Percentiles rank a stretch among this genome's conserved stretches.
These are phyloP conservation scores for Trichosporon asahii DNA, from an alignment of 1,284 basidiomycete species.

Conservation along the genomic window DNA sequence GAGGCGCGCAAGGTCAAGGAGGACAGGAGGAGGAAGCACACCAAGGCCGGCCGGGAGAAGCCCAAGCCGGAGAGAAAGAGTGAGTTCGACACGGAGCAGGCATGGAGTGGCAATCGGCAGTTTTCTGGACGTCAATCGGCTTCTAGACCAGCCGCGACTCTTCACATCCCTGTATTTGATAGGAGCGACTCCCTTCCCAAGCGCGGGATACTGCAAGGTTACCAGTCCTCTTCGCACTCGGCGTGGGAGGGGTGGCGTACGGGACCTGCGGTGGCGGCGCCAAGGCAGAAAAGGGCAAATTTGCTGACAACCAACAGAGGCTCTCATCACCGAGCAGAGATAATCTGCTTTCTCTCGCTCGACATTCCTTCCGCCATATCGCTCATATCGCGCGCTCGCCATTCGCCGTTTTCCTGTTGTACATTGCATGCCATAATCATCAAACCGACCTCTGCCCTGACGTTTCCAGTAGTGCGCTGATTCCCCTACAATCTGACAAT, in stretches of 20 bases:
- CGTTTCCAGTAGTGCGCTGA: not conserved
- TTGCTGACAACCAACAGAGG: slow-evolving; percentile 48
- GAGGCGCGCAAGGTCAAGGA: slow-evolving; percentile 88
- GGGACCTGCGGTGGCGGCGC: slow-evolving; percentile 1
- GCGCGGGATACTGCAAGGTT: not conserved
- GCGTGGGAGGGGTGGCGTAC: not conserved
- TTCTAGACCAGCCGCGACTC: not conserved
- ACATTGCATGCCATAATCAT: slow-evolving; percentile 26
- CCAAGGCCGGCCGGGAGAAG: slow-evolving; percentile 76
- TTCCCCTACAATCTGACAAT: not conserved
- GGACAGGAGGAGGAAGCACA: slow-evolving; percentile 83
- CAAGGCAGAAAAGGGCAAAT: not conserved
- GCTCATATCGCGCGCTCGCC: not conserved
- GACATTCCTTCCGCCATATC: not conserved
- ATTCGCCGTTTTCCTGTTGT: slow-evolving; percentile 19
- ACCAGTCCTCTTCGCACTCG: too few relatives aligned
- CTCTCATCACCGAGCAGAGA: slow-evolving; percentile 73
- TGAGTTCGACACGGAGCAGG: slow-evolving; percentile 29
- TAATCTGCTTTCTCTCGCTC: slow-evolving; percentile 32
- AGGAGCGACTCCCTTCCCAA: not conserved
- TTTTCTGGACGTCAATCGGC: not conserved
- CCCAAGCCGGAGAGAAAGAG: slow-evolving; percentile 88
- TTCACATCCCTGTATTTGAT: not conserved
- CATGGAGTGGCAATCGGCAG: not conserved
- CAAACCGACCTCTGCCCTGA: not conserved